Base-by-base conservation (phyloP, 441 rosid genomes). In the Biscutella laevigata region DNA sequence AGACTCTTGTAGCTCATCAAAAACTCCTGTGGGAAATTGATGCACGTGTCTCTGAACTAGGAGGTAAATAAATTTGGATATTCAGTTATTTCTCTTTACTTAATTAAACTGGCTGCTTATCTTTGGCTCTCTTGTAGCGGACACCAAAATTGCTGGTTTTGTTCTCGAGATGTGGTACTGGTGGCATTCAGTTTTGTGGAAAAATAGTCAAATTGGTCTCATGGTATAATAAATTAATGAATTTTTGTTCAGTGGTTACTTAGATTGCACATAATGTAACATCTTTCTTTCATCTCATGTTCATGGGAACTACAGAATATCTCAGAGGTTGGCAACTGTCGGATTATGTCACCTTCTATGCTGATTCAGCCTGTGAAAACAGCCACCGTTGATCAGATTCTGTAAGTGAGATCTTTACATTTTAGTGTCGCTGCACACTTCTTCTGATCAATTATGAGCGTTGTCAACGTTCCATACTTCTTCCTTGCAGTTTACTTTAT, bases 131-230 rank as follows among this genome's bases (percentile, higher is more conserved):
- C 40, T 65, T 71, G 41, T 83, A 92, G 99, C 58, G 59, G 76
- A 76, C 67, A 52, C 71, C 58, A 81, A 79, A 71, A 52, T 94
- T 30, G 35, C 78, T 19, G 71, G 82, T 66, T 78, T 71, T 70
- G 78, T 81, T 73, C 87, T 86, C 59, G 99, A 94, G 76, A 79
- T 94, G 83, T 84, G 96, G 96, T 84, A 76, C 58, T 71, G 82
- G 73, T 94, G 99, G 99, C 97, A 94, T 69, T 78, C 81, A 36
- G 77, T 80, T 61, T 54, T 94, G 75, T 89, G 99, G 99, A 80
- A 62, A 65, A 76, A 74, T 55, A 46, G 59, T 29, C 68, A 76
- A 59, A 60, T 35, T 67, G 62, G 59, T 51, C 51, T 73, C 64
- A 55, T 58, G 95, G 99, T 88, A 82, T 20, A 52, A 42, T 17